phyloP scores from a whole-genome alignment of 2,329 filamentous ascomycete species.

The Phyllosticta ampelicida region DNA sequence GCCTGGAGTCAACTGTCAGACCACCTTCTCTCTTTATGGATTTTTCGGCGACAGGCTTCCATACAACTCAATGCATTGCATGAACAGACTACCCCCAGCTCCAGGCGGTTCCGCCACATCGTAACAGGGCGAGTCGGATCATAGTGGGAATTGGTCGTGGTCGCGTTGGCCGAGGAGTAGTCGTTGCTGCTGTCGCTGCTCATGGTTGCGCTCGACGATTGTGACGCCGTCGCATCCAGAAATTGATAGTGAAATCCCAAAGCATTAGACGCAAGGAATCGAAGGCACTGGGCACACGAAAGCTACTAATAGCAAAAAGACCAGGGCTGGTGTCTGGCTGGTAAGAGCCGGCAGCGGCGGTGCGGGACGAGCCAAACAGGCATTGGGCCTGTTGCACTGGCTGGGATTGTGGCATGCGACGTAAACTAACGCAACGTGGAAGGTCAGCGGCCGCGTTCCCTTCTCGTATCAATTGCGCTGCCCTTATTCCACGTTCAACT shows the following conservation, averaged over 20 bases:
- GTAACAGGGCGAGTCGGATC: conserved; percentile 1
- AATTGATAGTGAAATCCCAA: not conserved
- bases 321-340: not conserved
- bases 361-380: not conserved
- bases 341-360: not conserved
- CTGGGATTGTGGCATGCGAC: not conserved
- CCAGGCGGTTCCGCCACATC: conserved; percentile 7
- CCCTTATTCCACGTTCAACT: not conserved
- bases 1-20: not conserved
- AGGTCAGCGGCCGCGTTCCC: not conserved
- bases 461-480: not conserved
- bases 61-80: not conserved
- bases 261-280: not conserved
- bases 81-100: conserved; percentile 7
- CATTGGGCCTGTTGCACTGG: not conserved
- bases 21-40: not conserved
- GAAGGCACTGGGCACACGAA: not conserved
- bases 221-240: conserved; percentile 1
- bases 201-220: conserved; percentile 1
- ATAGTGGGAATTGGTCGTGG: conserved; percentile 1
- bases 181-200: conserved; percentile 2
- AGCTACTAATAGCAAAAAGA: not conserved
- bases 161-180: not conserved
- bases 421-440: not conserved
- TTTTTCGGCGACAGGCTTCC: not conserved